A percentile compares a stretch with the other conserved stretches of the same genome.
Evolutionary conservation across 2,329 filamentous ascomycete species (phyloP).

Genomic region (Arachnopeziza araneosa): DNA sequence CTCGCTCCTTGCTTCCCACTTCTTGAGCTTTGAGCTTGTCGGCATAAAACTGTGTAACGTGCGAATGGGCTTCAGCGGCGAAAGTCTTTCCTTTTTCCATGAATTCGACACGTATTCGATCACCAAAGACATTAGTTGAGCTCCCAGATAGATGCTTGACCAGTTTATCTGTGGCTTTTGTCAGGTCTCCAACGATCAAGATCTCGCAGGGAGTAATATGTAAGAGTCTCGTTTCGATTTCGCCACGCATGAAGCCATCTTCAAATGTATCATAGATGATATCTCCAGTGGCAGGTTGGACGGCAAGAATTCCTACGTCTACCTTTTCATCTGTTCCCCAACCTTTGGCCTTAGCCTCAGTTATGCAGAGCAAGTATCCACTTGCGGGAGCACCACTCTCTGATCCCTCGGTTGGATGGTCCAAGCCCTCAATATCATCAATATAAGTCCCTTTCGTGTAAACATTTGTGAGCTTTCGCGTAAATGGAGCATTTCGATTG

Average conservation of each 20-base stretch:
- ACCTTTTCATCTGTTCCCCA: conserved; percentile 90
- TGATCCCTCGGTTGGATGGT: conserved; percentile 46
- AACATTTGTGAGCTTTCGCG: conserved; percentile 87
- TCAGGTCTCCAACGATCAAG: conserved; percentile 83
- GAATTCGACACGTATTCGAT: conserved; percentile 79
- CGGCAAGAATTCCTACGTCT: conserved; percentile 83
- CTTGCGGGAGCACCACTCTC: conserved; percentile 56
- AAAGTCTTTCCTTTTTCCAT: conserved; percentile 72
- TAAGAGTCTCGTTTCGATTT: conserved; percentile 89
- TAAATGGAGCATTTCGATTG: conserved; percentile 88
- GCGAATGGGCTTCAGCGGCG: conserved; percentile 77
- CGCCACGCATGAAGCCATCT: conserved; percentile 94
- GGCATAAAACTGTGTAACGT: conserved; percentile 90
- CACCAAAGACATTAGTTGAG: conserved; percentile 87
- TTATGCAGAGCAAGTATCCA: conserved; percentile 91
- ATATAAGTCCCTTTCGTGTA: conserved; percentile 99
- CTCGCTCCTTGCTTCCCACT: conserved; percentile 46
- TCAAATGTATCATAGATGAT: conserved; percentile 95
- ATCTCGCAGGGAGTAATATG: conserved; percentile 97
- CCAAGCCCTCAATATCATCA: conserved; percentile 81
- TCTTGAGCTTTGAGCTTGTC: conserved; percentile 65
- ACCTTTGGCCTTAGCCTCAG: conserved; percentile 73
- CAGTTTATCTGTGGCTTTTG: conserved; percentile 87
- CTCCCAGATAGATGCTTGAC: conserved; percentile 84
- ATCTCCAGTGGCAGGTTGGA: conserved; percentile 92